Evolutionary conservation across 73 alveolate species (phyloP), one percentile per base, ranked within the genome.

Genomic region (Symbiodinium natans): DNA sequence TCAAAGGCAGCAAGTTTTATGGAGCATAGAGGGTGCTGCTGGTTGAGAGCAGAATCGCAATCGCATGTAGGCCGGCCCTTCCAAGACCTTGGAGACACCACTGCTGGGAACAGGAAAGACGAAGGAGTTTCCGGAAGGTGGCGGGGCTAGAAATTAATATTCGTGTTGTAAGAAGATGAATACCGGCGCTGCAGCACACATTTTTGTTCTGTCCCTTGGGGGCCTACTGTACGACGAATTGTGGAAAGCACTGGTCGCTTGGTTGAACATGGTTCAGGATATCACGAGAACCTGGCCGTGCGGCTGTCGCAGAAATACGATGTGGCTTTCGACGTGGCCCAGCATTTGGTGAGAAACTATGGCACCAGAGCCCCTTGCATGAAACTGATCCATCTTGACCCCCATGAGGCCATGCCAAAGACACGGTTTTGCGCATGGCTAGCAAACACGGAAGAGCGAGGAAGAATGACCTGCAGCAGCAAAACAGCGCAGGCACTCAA

Each of bases 261-360:
- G 23, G 17, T 4, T 52, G 17, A 29, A 52, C 71, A 52, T 25
- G 82, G 13, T 31, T 36, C 86, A 88, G 95, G 95, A 88, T 88
- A 88, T 54, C 85, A 88, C 39, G 95, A 88, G 42, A 88, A 88
- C 42, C 41, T 88, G 86, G 95, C 95, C 25, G 95, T 88, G 42
- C 71, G 29, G 27, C 31, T 88, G 71, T 88, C 95, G 27, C 95
- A 88, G 95, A 88, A 88, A n/a, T 88, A 88, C 36, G 95, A 88
- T 59, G 31, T 88, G 74, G 95, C 95, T 41, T 88, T 88, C 33
- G 95, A 88, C 21, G 98, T 92, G 10, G 98, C 98, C 9, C 42
- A 92, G 98, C 98, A 92, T 41, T 36, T 92, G 90, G 98, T 92
- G 90, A 75, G 98, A 92, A 92, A 92, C 84, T 92, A 92, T 41